These are phyloP conservation scores for Aspergillus pseudoglaucus DNA, from an alignment of 2,329 filamentous ascomycete genomes.

Conservation along the genomic window DNA sequence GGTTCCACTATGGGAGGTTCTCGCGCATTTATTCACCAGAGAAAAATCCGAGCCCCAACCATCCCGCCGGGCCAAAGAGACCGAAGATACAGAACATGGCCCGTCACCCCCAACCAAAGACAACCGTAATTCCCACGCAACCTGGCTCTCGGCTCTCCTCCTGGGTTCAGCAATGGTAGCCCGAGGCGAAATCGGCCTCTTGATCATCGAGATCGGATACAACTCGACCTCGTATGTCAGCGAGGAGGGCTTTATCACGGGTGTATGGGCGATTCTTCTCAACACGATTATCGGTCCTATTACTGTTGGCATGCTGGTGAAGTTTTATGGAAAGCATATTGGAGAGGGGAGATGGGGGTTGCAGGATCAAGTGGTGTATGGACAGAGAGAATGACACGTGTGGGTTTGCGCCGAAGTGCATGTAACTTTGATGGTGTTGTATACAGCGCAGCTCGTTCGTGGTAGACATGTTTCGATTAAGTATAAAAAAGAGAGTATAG, in stretches of 20 bases:
- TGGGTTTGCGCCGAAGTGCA: background rate
- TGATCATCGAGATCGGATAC: conserved; percentile 27
- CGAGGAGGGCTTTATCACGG: conserved; percentile 21
- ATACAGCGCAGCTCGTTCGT: no score
- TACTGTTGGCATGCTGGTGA: conserved; percentile 20
- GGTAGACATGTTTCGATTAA: no score
- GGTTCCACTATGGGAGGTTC: conserved; percentile 18
- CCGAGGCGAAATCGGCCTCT: conserved; percentile 26
- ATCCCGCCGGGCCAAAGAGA: background rate
- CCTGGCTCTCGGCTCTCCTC: conserved; percentile 18
- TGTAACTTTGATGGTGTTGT: no score
- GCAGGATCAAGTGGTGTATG: conserved; percentile 5
- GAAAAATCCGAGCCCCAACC: background rate
- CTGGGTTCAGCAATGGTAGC: conserved; percentile 29
- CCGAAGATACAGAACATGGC: background rate
- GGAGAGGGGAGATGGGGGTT: conserved; percentile 16
- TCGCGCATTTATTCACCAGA: background rate
- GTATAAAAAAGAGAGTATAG: no score
- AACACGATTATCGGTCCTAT: conserved; percentile 28
- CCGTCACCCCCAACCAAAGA: background rate
- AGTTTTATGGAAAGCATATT: conserved; percentile 10
- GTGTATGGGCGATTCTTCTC: conserved; percentile 26
- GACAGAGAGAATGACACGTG: background rate
- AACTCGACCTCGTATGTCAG: conserved; percentile 37
- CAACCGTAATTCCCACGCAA: background rate